A percentile compares a stretch with the other conserved stretches of the same genome.
phyloP scores from a whole-genome alignment of 768 basidiomycete genomes.

The Collybiopsis luxurians region DNA sequence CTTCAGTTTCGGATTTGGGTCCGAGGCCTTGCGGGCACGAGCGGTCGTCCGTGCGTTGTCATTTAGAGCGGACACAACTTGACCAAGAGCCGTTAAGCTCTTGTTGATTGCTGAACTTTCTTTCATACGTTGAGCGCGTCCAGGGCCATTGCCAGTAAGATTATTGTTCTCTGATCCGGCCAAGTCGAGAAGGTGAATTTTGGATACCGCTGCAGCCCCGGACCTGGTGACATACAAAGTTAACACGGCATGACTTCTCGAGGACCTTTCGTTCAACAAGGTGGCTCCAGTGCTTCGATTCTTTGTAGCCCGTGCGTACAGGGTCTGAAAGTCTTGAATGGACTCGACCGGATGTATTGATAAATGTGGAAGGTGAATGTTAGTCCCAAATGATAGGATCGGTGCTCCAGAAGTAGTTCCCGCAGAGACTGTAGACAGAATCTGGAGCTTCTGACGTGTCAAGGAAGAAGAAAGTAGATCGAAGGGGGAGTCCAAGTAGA shows the following conservation, averaged over 20 bases:
- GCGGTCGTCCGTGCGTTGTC: slow-evolving; percentile 46
- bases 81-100: slow-evolving; percentile 81
- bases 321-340: slow-evolving; percentile 41
- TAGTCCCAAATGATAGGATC: slow-evolving; percentile 6
- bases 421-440: slow-evolving; percentile 27
- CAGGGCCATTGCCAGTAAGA: slow-evolving; percentile 82
- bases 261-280: slow-evolving; percentile 78
- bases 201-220: slow-evolving; percentile 58
- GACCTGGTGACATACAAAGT: slow-evolving; percentile 57
- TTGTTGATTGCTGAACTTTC: slow-evolving; percentile 91
- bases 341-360: slow-evolving; percentile 35
- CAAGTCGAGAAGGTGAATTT: slow-evolving; percentile 84
- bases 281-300: slow-evolving; percentile 83
- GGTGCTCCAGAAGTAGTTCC: not conserved
- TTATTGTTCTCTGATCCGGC: slow-evolving; percentile 93
- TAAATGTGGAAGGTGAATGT: slow-evolving; percentile 56
- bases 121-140: slow-evolving; percentile 62
- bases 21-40: not conserved
- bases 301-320: slow-evolving; percentile 61
- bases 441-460: slow-evolving; percentile 50
- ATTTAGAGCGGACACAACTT: slow-evolving; percentile 85
- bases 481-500: slow-evolving; percentile 89
- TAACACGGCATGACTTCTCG: slow-evolving; percentile 85
- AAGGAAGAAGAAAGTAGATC: slow-evolving; percentile 72
- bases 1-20: slow-evolving; percentile 36